Conservation (phyloP, 257 asterid genomes). For the Forsythia viridissima region DNA sequence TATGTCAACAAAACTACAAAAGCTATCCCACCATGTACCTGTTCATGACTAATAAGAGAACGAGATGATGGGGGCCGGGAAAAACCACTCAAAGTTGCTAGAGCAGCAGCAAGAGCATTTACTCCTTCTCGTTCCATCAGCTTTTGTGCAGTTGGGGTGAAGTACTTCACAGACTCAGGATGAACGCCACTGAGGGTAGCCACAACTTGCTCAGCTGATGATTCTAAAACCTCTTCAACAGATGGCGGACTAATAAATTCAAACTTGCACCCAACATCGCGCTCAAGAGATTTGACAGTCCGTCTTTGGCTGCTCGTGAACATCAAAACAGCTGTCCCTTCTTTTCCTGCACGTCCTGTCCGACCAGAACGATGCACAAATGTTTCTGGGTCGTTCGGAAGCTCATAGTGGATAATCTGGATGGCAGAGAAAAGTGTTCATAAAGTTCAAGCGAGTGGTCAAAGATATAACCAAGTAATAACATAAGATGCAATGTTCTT, state of each 20-base stretch:
- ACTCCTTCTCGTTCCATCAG: conserved; percentile 46
- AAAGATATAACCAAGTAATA: neutral
- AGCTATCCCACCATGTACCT: conserved; percentile 28
- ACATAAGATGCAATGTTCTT: neutral
- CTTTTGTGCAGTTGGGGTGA: conserved; percentile 47
- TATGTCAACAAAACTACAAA: neutral
- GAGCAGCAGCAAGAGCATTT: conserved; percentile 54
- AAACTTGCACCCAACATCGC: conserved; percentile 75
- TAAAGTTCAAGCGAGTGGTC: conserved; percentile 10
- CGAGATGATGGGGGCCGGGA: conserved; percentile 55
- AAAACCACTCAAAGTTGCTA: conserved; percentile 56
- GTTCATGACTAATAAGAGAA: conserved; percentile 55
- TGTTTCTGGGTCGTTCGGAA: conserved; percentile 95
- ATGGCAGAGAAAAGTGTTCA: conserved; percentile 23
- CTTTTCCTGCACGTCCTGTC: conserved; percentile 94
- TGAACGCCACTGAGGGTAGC: conserved; percentile 51
- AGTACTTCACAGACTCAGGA: conserved; percentile 46
- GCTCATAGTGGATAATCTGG: conserved; percentile 93
- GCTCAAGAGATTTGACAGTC: conserved; percentile 76
- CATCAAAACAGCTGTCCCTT: conserved; percentile 73
- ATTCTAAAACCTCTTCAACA: conserved; percentile 71
- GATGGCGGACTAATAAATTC: conserved; percentile 76
- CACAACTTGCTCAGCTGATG: conserved; percentile 68
- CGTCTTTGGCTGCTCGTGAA: conserved; percentile 78
- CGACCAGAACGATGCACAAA: conserved; percentile 99